Percentiles rank a stretch among this genome's conserved stretches.
These are phyloP conservation scores for Lecanicillium sp. DNA, from an alignment of 2,329 filamentous ascomycete genomes.

Conservation along the genomic window DNA sequence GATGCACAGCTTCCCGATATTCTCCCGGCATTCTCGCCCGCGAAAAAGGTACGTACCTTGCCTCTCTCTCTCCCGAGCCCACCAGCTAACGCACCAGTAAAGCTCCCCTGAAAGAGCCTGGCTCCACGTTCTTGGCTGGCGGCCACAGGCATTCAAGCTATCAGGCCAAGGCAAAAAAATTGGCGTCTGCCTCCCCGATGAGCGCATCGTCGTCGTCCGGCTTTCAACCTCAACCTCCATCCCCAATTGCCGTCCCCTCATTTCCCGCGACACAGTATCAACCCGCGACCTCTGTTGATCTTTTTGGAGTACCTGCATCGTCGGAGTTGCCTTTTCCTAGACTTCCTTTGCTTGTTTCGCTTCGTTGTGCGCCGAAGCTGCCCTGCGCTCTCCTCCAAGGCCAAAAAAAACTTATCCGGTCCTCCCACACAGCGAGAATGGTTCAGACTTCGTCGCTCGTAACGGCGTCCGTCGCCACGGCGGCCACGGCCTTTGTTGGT, in stretches of 20 bases:
- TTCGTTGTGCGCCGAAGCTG: too few species aligned
- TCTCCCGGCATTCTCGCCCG: conserved; percentile 20
- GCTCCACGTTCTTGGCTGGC: conserved; percentile 1
- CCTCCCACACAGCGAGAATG: conserved; percentile 25
- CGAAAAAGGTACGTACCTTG: too few species aligned
- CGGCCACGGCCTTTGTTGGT: conserved; percentile 56
- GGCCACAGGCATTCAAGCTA: conserved; percentile 2
- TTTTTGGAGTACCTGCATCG: conserved; percentile 8
- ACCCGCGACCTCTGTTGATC: not conserved
- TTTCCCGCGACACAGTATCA: not conserved
- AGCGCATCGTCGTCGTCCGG: conserved; percentile 12
- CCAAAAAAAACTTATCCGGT: too few species aligned
- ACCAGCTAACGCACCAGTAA: too few species aligned
- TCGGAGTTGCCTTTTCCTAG: not conserved
- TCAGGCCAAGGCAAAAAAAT: conserved; percentile 10
- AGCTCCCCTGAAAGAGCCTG: conserved; percentile 12
- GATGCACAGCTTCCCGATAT: conserved; percentile 16
- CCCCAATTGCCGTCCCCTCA: not conserved
- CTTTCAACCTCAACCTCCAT: conserved; percentile 7
- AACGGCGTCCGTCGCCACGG: conserved; percentile 55
- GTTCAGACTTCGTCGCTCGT: conserved; percentile 50
- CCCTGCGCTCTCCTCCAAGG: conserved; percentile 11
- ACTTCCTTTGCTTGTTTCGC: not conserved
- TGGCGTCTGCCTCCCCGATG: conserved; percentile 1
- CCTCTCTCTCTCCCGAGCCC: too few species aligned